phyloP scores from a whole-genome alignment of 1,139 yeast genomes.

The Groenewaldozyma auringiensis region DNA sequence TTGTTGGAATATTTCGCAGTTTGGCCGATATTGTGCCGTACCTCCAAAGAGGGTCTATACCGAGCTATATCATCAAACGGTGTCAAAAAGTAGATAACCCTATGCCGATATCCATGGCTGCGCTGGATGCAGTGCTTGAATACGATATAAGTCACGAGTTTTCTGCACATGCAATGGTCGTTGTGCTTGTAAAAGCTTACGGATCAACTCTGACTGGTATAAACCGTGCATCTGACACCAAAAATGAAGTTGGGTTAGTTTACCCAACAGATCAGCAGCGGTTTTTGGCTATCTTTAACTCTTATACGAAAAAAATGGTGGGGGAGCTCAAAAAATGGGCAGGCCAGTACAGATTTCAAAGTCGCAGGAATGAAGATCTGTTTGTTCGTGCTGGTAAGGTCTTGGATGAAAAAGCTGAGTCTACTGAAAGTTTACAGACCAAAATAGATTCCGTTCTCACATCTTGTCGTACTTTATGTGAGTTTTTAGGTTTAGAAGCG shows the following conservation, averaged over 20 bases:
- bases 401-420: slow-evolving; percentile 45
- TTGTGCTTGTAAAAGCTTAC: slow-evolving; percentile 48
- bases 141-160: slow-evolving; percentile 34
- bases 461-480: slow-evolving; percentile 42
- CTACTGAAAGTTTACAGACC: slow-evolving; percentile 35
- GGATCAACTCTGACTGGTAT: slow-evolving; percentile 14
- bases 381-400: slow-evolving; percentile 61
- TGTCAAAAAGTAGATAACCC: slow-evolving; percentile 17
- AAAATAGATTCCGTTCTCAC: slow-evolving; percentile 41
- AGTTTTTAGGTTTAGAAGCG: slow-evolving; percentile 32
- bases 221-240: not conserved
- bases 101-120: slow-evolving; percentile 39
- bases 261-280: slow-evolving; percentile 20
- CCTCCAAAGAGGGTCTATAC: slow-evolving; percentile 30
- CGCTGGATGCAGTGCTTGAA: slow-evolving; percentile 49
- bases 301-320: slow-evolving; percentile 44
- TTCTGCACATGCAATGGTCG: slow-evolving; percentile 43
- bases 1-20: slow-evolving; percentile 40
- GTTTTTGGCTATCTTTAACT: slow-evolving; percentile 35
- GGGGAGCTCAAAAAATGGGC: slow-evolving; percentile 35
- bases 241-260: slow-evolving; percentile 11
- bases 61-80: slow-evolving; percentile 34
- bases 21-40: slow-evolving; percentile 14
- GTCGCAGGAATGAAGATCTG: slow-evolving; percentile 42
- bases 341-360: slow-evolving; percentile 32